Percentiles rank a stretch among this genome's conserved stretches.
These are phyloP conservation scores for Leucaena leucocephala DNA, from an alignment of 306 rosid genomes.

Conservation along the genomic window DNA sequence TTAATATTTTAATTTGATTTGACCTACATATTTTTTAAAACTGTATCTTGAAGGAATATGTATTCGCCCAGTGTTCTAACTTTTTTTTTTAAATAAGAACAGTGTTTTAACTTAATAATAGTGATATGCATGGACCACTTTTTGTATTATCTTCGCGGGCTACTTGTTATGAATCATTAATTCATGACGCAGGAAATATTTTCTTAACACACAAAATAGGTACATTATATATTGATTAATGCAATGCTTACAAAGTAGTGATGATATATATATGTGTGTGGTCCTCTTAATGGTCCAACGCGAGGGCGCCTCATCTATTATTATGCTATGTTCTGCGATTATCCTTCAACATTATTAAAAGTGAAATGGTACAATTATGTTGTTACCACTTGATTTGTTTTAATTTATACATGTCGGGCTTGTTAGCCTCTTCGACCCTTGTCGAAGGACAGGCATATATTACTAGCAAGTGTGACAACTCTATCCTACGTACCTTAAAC, in stretches of 20 bases:
- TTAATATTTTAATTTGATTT: too few relatives aligned
- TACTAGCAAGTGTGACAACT: neutral
- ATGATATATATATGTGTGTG: neutral
- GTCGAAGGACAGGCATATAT: neutral
- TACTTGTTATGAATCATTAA: neutral
- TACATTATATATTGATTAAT: neutral
- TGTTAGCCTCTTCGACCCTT: neutral
- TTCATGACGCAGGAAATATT: neutral
- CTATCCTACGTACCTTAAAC: neutral
- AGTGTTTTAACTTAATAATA: neutral
- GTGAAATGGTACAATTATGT: neutral
- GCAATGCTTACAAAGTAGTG: neutral
- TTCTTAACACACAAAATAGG: neutral
- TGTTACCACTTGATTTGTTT: neutral
- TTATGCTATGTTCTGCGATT: neutral
- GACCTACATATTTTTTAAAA: neutral
- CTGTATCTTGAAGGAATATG: neutral
- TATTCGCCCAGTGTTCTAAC: neutral
- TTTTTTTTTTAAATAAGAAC: too few relatives aligned
- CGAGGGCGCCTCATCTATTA: too few relatives aligned
- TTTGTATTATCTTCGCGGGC: neutral
- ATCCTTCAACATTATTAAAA: neutral
- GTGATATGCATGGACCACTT: neutral
- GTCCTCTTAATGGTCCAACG: neutral
- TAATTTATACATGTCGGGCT: neutral